Conservation (phyloP, 805 yeast genomes). For the Limtongia smithiae region DNA sequence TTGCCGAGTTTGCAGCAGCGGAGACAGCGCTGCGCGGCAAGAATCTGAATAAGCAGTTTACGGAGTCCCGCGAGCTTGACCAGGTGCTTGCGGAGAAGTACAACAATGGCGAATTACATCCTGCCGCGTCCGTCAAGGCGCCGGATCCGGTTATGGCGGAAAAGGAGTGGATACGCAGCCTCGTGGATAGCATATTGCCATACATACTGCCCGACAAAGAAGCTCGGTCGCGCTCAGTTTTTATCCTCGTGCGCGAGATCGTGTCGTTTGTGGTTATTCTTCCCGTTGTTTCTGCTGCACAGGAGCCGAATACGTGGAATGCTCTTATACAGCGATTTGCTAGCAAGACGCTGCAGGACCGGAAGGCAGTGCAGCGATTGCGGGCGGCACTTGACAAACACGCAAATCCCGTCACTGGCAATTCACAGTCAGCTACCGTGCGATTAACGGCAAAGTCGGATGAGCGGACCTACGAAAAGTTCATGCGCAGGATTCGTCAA, state of each 20-base stretch:
- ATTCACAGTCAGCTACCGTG: conserved; percentile 24
- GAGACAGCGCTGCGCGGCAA: conserved; percentile 37
- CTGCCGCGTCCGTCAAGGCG: conserved; percentile 46
- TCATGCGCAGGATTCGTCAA: conserved; percentile 39
- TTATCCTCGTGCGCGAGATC: conserved; percentile 58
- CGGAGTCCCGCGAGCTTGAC: conserved; percentile 41
- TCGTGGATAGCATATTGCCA: conserved; percentile 47
- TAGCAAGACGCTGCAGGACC: conserved; percentile 64
- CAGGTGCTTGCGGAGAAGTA: conserved; percentile 44
- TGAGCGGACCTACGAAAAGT: conserved; percentile 42
- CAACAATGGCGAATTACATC: conserved; percentile 55
- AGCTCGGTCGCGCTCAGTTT: conserved; percentile 46
- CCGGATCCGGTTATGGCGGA: conserved; percentile 43
- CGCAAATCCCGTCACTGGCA: conserved; percentile 18
- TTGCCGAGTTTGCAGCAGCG: conserved; percentile 48
- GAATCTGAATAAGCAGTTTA: conserved; percentile 32
- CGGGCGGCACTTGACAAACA: conserved; percentile 69
- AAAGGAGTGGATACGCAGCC: conserved; percentile 48
- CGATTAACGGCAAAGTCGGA: conserved; percentile 43
- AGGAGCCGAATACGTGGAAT: conserved; percentile 78
- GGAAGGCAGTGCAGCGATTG: conserved; percentile 68
- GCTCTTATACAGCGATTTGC: conserved; percentile 55
- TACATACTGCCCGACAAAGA: conserved; percentile 46
- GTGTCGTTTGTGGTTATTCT: conserved; percentile 54
- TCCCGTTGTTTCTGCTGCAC: conserved; percentile 50